phyloP scores from a whole-genome alignment of 257 asterid genomes.

The Penstemon davidsonii region DNA sequence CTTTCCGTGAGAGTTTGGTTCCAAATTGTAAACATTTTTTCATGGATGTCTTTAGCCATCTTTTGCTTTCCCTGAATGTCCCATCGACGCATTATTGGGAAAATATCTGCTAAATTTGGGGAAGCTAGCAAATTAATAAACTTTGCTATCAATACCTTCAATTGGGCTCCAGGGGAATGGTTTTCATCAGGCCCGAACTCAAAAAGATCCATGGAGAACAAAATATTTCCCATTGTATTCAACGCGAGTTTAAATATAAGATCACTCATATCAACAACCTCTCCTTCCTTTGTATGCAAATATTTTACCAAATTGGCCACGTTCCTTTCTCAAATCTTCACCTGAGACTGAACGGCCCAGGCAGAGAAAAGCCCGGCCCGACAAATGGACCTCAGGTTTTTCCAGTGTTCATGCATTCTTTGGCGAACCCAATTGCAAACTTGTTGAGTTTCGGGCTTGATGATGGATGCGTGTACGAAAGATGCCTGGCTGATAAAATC shows the following conservation, averaged over 20 bases:
- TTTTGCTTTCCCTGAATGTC: constrained; percentile 1
- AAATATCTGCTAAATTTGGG: constrained; percentile 7
- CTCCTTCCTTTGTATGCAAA: not conserved
- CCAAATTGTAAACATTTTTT: not conserved
- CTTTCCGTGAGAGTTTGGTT: not conserved
- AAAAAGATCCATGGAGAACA: not conserved
- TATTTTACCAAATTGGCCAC: not conserved
- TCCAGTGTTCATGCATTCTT: not conserved
- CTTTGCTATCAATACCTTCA: not conserved
- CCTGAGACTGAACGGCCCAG: too few relatives aligned
- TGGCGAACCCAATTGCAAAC: not conserved
- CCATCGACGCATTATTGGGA: not conserved
- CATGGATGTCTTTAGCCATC: not conserved
- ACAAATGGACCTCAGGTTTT: not conserved
- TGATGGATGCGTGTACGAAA: not conserved
- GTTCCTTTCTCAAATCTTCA: not conserved
- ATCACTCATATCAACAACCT: not conserved
- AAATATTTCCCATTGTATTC: not conserved
- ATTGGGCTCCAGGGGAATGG: too few relatives aligned
- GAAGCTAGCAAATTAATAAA: not conserved
- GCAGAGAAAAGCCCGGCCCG: not conserved
- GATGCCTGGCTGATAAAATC: too few relatives aligned
- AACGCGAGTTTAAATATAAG: too few relatives aligned
- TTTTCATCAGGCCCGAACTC: too few relatives aligned
- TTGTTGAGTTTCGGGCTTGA: not conserved